A percentile compares a stretch with the other conserved stretches of the same genome.
These are phyloP conservation scores for Hortiboletus flavorubellus DNA, from an alignment of 768 basidiomycete species.

Conservation along the genomic window DNA sequence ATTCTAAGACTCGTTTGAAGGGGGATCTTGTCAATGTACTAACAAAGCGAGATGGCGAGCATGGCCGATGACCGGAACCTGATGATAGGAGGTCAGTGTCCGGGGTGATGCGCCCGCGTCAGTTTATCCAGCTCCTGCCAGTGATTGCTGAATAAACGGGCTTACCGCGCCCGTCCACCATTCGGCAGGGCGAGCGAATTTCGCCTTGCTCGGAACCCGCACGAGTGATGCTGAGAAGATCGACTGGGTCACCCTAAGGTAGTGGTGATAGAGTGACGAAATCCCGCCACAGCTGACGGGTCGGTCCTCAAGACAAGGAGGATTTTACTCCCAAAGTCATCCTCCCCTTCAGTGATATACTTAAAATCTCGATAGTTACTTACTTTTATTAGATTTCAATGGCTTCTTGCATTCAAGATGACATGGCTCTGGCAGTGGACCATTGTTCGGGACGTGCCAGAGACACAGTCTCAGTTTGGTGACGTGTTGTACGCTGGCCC, in stretches of 20 bases:
- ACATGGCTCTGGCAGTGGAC: conserved; percentile 5
- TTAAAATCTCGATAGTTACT: not conserved
- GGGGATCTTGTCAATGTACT: not conserved
- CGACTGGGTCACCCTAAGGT: not conserved
- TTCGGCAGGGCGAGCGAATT: conserved; percentile 3
- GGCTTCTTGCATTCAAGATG: conserved; percentile 13
- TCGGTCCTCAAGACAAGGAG: not conserved
- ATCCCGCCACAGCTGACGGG: not conserved
- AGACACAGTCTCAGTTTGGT: conserved; percentile 7
- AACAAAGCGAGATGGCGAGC: not conserved
- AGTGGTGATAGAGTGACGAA: not conserved
- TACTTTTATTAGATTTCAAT: not conserved
- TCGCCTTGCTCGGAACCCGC: conserved; percentile 5
- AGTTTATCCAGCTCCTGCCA: not conserved
- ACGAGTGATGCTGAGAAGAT: not conserved
- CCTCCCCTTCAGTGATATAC: not conserved
- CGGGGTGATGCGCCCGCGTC: not conserved
- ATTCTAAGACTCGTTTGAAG: not conserved
- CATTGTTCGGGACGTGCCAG: not conserved
- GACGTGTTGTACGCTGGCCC: not conserved
- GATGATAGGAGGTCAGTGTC: conserved; percentile 7
- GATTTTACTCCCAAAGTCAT: not conserved
- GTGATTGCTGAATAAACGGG: not conserved
- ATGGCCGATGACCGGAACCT: not conserved
- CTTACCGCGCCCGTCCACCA: not conserved